Base-by-base conservation (phyloP, 306 rosid species). In the Vachellia collinsii region DNA sequence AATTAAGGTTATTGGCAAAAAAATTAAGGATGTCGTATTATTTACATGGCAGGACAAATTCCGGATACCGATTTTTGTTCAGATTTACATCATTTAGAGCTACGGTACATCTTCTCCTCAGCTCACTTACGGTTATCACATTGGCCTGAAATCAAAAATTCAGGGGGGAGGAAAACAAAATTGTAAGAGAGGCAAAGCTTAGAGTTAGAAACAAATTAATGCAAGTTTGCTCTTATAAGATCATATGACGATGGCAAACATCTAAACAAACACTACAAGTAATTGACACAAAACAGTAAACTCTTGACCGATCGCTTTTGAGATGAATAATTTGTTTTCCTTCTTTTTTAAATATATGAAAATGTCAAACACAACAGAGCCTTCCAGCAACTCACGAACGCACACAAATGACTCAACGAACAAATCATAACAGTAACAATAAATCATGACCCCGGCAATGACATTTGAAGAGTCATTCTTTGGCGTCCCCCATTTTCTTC, bases 31-130 rank as follows among this genome's bases (percentile, higher is more conserved):
- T 70, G 43, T n/a, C 39, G 69, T 23, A 84, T 67, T 64, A 29
- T 29, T 92, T 92, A 94, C 98, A 95, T 53, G 99, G 97, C 44
- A 95, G 7, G 23, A 93, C 96, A 80, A 91, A 4, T 20, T 56
- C 93, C 0, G 82, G 71, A 70, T 93, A 95, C 9, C 98, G 93
- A 63, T 95, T 95, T 70, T 95, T 95, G 88, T 43, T 36, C 80
- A 77, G n/a, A 87, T 95, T 95, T 70, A 89, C 97, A 9, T 67
- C 56, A 72, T 91, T 87, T 50, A 89, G 76, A 79, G 98, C 99
- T 65, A 91, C 96, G 13, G 81, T 77, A 83, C 96, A 87, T 37
- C 83, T 88, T 36, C 82, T 87, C 82, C 17, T 81, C 93, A 84
- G 90, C 88, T 90, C 93, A 48, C 87, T 81, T 3, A 77, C 77